Evolutionary conservation across 2,329 filamentous ascomycete genomes (phyloP), one percentile per base, ranked within the genome.

Genomic region (Bipolaris gigantea): DNA sequence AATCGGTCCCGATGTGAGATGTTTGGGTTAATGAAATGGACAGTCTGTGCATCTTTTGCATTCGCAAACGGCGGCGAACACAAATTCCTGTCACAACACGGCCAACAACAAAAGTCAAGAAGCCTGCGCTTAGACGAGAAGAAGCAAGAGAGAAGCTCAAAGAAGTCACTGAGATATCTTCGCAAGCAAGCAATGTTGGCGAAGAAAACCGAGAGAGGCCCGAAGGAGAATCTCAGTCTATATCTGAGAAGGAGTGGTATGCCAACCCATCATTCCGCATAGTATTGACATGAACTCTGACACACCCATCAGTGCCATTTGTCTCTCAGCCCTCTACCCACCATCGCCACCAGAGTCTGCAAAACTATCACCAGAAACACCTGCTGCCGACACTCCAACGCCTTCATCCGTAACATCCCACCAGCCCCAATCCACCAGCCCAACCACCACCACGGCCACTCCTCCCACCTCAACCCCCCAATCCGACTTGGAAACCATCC

Each of bases 341-440:
- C 70, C 67, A 2, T 57, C 64, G 8, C 65, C 61, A 1, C 70
- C 70, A 1, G 65, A 67, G 30, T 65, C 70, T 10, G 69, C 58
- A 7, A 65, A 64, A 45, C 44, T 70, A 41, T 43, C 50, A 7
- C 48, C 52, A 38, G 45, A 56, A n/a, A 38, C 55, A 39, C 30
- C 48, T 10, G 44, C 49, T 25, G 19, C 53, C 34, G 57, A 63
- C 16, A 47, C 39, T 19, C 52, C 53, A 11, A 38, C 48, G 10
- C 27, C 45, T 5, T 43, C 48, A 16, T n/a, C 42, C 11, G 9
- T 38, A 30, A 23, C 48, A 39, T 32, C 34, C 19, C 36, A 41
- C 4, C 48, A 25, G 32, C 10, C 21, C 7, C 21, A 25, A 27
- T 42, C 40, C 21, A 23, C 47, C 11, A 35, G 42, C 38, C 4